Conservation (phyloP, 371 early-diverging fungal genomes). For the Haplosporangium sp. region DNA sequence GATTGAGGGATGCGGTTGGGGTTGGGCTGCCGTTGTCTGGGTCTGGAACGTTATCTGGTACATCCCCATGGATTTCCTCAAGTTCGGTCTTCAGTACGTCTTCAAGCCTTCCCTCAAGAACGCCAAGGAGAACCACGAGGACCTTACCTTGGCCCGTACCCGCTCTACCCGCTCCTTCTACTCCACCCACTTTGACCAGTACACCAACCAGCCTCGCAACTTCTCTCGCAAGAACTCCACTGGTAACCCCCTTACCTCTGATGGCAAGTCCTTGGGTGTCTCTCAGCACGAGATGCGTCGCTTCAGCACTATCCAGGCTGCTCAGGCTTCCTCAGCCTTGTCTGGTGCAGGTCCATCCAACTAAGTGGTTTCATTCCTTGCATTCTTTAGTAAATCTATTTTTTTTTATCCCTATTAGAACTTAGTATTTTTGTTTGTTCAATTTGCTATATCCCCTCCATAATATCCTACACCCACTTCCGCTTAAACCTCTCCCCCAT, state of each 20-base stretch:
- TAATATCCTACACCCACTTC: not conserved
- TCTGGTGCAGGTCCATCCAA: constrained; percentile 26
- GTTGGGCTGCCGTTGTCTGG: constrained; percentile 76
- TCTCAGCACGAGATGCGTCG: constrained; percentile 64
- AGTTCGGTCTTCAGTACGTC: constrained; percentile 73
- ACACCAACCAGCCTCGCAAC: constrained; percentile 61
- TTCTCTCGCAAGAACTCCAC: constrained; percentile 60
- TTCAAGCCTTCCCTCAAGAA: constrained; percentile 66
- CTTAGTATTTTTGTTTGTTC: not conserved
- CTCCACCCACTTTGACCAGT: constrained; percentile 62
- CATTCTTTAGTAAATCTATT: not conserved
- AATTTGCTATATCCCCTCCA: constrained; percentile 2
- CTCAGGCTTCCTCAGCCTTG: constrained; percentile 60
- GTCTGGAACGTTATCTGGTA: constrained; percentile 86
- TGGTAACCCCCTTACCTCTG: constrained; percentile 57
- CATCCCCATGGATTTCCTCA: constrained; percentile 78
- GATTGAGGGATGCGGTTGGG: constrained; percentile 70
- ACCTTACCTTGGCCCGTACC: constrained; percentile 62
- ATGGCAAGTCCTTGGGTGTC: constrained; percentile 62
- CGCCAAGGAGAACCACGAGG: constrained; percentile 53
- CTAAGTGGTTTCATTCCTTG: constrained; percentile 1
- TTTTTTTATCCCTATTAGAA: constrained; percentile 2
- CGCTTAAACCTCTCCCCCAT: not conserved
- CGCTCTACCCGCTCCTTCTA: constrained; percentile 69
- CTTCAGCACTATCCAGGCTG: constrained; percentile 67